These are phyloP conservation scores for Claviceps humidiphila DNA, from an alignment of 2,329 filamentous ascomycete species.

Conservation along the genomic window DNA sequence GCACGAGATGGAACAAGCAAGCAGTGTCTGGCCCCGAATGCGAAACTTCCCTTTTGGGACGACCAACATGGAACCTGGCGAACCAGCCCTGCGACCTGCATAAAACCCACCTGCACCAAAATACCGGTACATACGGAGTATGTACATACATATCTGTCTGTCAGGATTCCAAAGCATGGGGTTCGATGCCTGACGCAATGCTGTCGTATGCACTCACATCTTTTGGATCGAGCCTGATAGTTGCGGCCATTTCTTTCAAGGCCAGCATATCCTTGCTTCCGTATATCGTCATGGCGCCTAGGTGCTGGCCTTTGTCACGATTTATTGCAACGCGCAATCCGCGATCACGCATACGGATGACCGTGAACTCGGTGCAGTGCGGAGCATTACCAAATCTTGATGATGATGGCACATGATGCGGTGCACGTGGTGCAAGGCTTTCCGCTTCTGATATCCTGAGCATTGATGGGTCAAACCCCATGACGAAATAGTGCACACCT, in stretches of 20 bases:
- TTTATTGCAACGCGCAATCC: too few relatives aligned
- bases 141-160: neutral
- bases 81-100: neutral
- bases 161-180: neutral
- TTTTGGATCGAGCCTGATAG: neutral
- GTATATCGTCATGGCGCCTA: too few relatives aligned
- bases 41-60: neutral
- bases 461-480: neutral
- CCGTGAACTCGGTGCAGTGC: too few relatives aligned
- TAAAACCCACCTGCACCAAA: neutral
- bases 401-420: too few relatives aligned
- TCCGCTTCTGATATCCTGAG: neutral
- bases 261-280: too few relatives aligned
- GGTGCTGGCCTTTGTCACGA: too few relatives aligned
- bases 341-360: too few relatives aligned
- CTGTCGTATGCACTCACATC: neutral
- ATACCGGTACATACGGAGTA: too few relatives aligned
- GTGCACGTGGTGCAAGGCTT: neutral
- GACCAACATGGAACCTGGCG: neutral
- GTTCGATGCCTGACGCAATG: neutral
- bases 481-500: neutral
- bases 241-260: neutral
- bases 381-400: too few relatives aligned
- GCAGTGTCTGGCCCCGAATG: neutral
- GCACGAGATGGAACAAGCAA: neutral